A percentile compares a stretch with the other conserved stretches of the same genome.
Evolutionary conservation across 371 early-diverging fungal genomes (phyloP).

Genomic region (Mucor piriformis): DNA sequence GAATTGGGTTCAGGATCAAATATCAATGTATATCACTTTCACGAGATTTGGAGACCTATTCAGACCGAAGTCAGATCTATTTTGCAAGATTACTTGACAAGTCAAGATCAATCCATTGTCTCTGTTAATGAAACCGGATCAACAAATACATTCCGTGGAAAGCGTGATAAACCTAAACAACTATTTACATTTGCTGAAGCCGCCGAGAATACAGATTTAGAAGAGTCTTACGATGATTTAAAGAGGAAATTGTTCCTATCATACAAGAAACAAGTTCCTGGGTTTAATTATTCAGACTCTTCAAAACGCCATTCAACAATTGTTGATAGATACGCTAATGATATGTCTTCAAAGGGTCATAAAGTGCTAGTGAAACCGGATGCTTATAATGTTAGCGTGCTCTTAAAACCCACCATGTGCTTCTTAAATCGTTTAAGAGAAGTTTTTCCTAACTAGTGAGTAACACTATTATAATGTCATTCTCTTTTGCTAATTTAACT

Average conservation of each 20-base stretch:
- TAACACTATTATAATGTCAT: background rate
- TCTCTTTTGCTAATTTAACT: background rate
- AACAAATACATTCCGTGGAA: constrained; percentile 20
- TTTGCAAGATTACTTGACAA: constrained; percentile 73
- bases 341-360: constrained; percentile 66
- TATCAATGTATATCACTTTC: constrained; percentile 50
- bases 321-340: constrained; percentile 71
- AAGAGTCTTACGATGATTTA: constrained; percentile 45
- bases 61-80: constrained; percentile 75
- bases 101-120: constrained; percentile 48
- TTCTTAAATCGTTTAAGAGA: constrained; percentile 64
- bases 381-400: constrained; percentile 72
- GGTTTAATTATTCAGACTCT: constrained; percentile 21
- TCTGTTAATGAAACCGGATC: constrained; percentile 24
- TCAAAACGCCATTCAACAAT: constrained; percentile 41
- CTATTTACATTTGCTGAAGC: constrained; percentile 52
- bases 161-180: constrained; percentile 38
- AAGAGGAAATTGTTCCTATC: constrained; percentile 32
- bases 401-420: constrained; percentile 68
- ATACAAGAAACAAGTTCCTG: constrained; percentile 41
- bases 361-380: constrained; percentile 71
- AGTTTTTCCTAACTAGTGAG: constrained; percentile 59
- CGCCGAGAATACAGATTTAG: constrained; percentile 24
- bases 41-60: constrained; percentile 70
- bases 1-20: constrained; percentile 20